These are phyloP conservation scores for Plasmodium fragile DNA, from an alignment of 169 alveolate genomes.

Conservation along the genomic window DNA sequence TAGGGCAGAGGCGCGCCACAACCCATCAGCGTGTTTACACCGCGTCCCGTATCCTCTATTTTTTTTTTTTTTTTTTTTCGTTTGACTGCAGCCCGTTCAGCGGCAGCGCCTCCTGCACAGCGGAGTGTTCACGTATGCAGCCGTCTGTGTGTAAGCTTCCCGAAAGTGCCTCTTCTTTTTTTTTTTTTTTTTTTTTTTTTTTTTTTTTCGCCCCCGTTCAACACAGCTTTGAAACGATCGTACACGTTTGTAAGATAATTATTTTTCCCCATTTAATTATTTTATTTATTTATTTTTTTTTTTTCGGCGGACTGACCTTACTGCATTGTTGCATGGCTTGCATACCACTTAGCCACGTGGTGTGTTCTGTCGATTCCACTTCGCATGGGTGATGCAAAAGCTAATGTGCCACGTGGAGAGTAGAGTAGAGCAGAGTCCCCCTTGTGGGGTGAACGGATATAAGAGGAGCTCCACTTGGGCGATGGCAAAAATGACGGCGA, in stretches of 20 bases:
- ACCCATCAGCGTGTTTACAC: not conserved
- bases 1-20: not conserved
- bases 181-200: no score
- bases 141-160: not conserved
- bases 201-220: not conserved
- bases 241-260: not conserved
- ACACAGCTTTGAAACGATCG: not conserved
- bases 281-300: no score
- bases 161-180: no score
- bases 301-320: not conserved
- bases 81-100: not conserved
- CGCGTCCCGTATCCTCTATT: not conserved
- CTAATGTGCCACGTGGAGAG: not conserved
- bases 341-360: not conserved
- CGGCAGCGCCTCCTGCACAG: not conserved
- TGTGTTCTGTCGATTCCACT: not conserved
- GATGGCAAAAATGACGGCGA: not conserved
- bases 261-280: not conserved
- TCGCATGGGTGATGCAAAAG: not conserved
- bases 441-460: not conserved
- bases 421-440: no score
- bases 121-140: not conserved
- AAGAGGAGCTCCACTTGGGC: not conserved
- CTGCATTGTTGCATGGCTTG: not conserved
- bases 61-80: conserved; percentile 3